Evolutionary conservation across 768 basidiomycete species (phyloP).

Genomic region (Agaricus blazei): DNA sequence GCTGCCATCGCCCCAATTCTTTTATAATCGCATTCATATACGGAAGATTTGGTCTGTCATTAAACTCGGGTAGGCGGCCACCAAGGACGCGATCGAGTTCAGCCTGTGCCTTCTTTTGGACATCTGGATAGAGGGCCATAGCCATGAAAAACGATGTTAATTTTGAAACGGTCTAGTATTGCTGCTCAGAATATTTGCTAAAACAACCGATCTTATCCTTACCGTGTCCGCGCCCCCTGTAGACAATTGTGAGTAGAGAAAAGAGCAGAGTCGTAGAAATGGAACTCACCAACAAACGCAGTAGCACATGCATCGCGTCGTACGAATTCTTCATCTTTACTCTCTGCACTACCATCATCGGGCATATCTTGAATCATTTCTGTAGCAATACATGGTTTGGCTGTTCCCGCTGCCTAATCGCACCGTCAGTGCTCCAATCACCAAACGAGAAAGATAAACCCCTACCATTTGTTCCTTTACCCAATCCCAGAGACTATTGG

Average conservation of each 20-base stretch:
- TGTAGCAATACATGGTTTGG: conserved; percentile 12
- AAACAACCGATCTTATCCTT: neutral
- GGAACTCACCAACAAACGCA: conserved; percentile 18
- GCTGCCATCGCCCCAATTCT: conserved; percentile 30
- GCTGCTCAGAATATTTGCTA: neutral
- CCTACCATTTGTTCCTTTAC: conserved; percentile 25
- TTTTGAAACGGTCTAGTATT: conserved; percentile 11
- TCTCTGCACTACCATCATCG: conserved; percentile 5
- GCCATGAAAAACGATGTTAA: conserved; percentile 14
- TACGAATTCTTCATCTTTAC: conserved; percentile 16
- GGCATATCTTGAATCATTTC: conserved; percentile 17
- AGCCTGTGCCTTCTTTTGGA: conserved; percentile 14
- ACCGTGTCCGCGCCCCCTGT: conserved; percentile 13
- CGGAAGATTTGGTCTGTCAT: conserved; percentile 19
- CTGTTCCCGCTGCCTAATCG: neutral
- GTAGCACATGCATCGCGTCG: conserved; percentile 18
- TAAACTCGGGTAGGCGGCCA: conserved; percentile 28
- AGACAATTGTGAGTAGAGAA: neutral
- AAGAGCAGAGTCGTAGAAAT: neutral
- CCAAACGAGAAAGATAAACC: neutral
- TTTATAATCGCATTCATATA: conserved; percentile 30
- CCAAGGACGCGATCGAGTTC: conserved; percentile 11
- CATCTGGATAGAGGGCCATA: conserved; percentile 13
- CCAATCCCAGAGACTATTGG: conserved; percentile 6
- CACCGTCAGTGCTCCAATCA: too few species aligned